Evolutionary conservation across 2,329 filamentous ascomycete genomes (phyloP).

Genomic region (Nothomitra cinnamomea): DNA sequence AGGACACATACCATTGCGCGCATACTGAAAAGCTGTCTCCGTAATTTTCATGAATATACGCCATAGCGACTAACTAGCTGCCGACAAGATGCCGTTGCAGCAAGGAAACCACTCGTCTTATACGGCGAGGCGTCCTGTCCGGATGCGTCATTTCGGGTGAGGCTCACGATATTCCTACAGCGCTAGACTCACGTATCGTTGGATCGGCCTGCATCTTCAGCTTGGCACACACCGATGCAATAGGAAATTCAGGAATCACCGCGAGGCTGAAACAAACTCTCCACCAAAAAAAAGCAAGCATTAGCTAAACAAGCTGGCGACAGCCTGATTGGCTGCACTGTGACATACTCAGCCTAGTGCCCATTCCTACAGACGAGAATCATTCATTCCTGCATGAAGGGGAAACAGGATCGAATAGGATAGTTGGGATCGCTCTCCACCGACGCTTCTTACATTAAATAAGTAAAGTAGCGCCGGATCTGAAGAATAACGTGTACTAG

Average conservation of each 20-base stretch:
- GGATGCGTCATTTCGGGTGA: background rate
- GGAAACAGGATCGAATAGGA: background rate
- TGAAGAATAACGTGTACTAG: background rate
- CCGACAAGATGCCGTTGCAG: background rate
- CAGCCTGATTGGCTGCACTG: background rate
- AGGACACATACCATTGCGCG: background rate
- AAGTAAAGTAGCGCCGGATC: background rate
- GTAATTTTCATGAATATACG: background rate
- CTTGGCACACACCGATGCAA: background rate
- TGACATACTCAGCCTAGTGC: background rate
- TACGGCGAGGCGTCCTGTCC: background rate
- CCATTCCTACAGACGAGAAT: background rate
- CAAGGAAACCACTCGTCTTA: background rate
- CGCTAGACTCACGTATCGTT: too few species aligned
- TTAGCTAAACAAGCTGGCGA: background rate
- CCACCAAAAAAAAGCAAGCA: background rate
- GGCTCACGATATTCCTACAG: background rate
- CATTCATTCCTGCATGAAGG: background rate
- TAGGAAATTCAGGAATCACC: background rate
- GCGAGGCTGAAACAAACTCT: too few species aligned
- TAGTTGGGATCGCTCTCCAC: background rate
- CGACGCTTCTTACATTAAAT: background rate
- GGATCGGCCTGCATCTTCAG: background rate
- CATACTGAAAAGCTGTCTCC: background rate
- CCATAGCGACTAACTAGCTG: background rate